phyloP scores from a whole-genome alignment of 2,329 filamentous ascomycete species.

The Verticillium isaacii region DNA sequence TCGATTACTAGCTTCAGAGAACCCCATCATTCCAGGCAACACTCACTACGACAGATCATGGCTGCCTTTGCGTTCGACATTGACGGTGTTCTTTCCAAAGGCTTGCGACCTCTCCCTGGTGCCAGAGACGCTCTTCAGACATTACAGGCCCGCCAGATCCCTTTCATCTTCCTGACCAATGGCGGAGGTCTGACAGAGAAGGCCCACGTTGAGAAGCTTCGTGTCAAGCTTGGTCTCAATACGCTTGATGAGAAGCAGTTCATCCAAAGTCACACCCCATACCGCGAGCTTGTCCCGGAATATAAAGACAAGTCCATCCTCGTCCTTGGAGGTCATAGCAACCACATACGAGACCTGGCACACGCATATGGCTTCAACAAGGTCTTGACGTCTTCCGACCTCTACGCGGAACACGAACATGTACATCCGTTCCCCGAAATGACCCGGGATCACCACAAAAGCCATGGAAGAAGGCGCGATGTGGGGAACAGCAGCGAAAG shows the following conservation, averaged over 20 bases:
- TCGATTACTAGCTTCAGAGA: too few relatives aligned
- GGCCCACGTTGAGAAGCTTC: conserved; percentile 56
- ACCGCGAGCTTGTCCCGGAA: conserved; percentile 46
- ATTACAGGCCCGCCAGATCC: conserved; percentile 57
- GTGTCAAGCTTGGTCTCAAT: conserved; percentile 42
- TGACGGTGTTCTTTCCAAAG: conserved; percentile 66
- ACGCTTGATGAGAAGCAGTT: conserved; percentile 42
- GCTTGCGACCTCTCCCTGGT: conserved; percentile 56
- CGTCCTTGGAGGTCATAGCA: conserved; percentile 44
- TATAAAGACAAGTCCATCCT: conserved; percentile 49
- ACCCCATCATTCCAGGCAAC: too few relatives aligned
- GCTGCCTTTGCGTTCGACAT: conserved; percentile 39
- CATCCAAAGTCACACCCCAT: conserved; percentile 72
- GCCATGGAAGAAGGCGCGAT: conserved; percentile 28
- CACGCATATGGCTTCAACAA: conserved; percentile 27
- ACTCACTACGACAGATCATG: background rate
- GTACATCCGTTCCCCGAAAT: conserved; percentile 29
- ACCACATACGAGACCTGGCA: conserved; percentile 22
- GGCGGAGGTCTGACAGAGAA: conserved; percentile 65
- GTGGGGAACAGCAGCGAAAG: background rate
- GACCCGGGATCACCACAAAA: conserved; percentile 22
- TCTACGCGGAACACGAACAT: conserved; percentile 15
- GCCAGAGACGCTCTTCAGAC: conserved; percentile 54
- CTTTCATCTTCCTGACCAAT: conserved; percentile 72
- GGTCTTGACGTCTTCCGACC: conserved; percentile 31